Conservation (phyloP, 106 monocot species). For the Apostasia ramifera region DNA sequence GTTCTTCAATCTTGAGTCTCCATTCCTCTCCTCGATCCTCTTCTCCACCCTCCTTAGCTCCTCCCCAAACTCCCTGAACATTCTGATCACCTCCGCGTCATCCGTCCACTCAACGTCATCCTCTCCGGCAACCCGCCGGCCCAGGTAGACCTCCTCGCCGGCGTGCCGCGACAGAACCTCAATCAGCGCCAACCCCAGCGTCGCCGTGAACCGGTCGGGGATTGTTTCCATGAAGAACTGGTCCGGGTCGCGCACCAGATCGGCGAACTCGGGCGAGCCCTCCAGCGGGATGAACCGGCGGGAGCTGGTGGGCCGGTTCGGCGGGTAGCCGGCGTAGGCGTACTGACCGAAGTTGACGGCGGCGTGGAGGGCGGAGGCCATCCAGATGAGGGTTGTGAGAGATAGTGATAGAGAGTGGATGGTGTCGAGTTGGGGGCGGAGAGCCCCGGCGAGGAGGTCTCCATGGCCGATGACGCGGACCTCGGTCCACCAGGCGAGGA, state of each 20-base stretch:
- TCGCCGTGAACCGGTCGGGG: constrained; percentile 42
- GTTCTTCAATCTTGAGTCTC: constrained; percentile 33
- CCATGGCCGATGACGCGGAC: constrained; percentile 45
- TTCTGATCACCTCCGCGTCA: constrained; percentile 21
- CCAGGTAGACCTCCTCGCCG: constrained; percentile 61
- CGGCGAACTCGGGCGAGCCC: constrained; percentile 32
- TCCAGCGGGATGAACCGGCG: constrained; percentile 33
- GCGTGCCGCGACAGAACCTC: constrained; percentile 64
- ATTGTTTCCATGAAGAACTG: constrained; percentile 36
- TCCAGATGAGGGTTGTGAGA: constrained; percentile 55
- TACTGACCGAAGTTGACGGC: constrained; percentile 70
- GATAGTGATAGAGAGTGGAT: constrained; percentile 16
- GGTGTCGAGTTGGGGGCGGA: constrained; percentile 33
- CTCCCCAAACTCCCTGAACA: constrained; percentile 41
- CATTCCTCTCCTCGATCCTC: constrained; percentile 48
- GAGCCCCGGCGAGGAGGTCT: constrained; percentile 16
- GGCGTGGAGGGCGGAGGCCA: constrained; percentile 65
- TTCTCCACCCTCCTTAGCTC: constrained; percentile 42
- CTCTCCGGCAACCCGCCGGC: constrained; percentile 24
- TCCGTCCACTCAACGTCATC: constrained; percentile 33
- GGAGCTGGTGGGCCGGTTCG: constrained; percentile 57
- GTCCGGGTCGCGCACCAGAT: constrained; percentile 33
- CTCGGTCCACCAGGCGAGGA: constrained; percentile 64
- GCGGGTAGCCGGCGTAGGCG: constrained; percentile 50
- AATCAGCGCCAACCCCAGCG: constrained; percentile 58